Evolutionary conservation across 805 yeast genomes (phyloP).

Genomic region (Schizosaccharomyces cryophilus): DNA sequence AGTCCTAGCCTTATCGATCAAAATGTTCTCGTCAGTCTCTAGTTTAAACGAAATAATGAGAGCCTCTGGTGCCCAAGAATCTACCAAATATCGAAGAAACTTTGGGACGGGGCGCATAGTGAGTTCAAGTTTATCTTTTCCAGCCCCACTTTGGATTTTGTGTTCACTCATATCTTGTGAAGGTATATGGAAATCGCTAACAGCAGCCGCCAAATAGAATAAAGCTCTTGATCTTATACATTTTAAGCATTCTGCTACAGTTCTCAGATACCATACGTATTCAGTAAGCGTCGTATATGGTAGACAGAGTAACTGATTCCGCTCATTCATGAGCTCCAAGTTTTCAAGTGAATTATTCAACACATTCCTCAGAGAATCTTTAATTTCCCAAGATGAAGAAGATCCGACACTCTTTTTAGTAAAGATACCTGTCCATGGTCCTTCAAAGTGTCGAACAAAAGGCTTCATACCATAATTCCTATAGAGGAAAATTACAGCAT

Average conservation of each 20-base stretch:
- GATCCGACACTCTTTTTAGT: neutral
- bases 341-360: neutral
- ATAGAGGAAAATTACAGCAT: conserved; percentile 79
- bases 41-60: conserved; percentile 86
- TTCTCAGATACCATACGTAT: conserved; percentile 59
- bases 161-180: conserved; percentile 68
- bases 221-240: conserved; percentile 32
- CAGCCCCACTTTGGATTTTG: conserved; percentile 64
- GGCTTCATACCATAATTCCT: conserved; percentile 82
- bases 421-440: neutral
- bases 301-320: conserved; percentile 33
- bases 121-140: conserved; percentile 51
- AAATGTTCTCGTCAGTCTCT: conserved; percentile 56
- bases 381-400: too few relatives aligned
- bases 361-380: too few relatives aligned
- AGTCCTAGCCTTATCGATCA: conserved; percentile 48
- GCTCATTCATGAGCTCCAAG: conserved; percentile 19
- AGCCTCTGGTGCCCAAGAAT: conserved; percentile 83
- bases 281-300: conserved; percentile 93
- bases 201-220: conserved; percentile 90
- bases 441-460: conserved; percentile 43
- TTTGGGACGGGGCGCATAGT: conserved; percentile 92
- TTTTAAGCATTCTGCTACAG: conserved; percentile 36
- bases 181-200: conserved; percentile 86
- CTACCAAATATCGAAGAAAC: conserved; percentile 65